These are phyloP conservation scores for Phoma herbarum DNA, from an alignment of 2,329 filamentous ascomycete genomes.

Conservation along the genomic window DNA sequence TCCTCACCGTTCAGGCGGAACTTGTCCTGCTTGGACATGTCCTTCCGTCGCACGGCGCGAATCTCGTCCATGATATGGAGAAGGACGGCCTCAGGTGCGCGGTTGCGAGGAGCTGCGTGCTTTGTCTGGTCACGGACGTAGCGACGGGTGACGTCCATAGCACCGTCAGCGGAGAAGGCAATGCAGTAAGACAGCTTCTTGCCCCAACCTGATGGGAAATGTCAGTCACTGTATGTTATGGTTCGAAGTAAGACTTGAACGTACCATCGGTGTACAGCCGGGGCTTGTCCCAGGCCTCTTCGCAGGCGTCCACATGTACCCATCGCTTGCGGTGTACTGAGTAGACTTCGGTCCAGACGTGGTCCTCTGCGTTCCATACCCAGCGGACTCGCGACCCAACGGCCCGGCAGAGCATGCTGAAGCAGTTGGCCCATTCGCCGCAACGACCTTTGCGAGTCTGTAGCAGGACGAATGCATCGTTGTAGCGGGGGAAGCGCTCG, in stretches of 20 bases:
- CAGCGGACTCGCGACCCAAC: slow-evolving; percentile 90
- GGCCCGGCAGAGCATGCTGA: slow-evolving; percentile 96
- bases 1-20: slow-evolving; percentile 85
- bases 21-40: slow-evolving; percentile 85
- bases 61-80: slow-evolving; percentile 94
- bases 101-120: slow-evolving; percentile 76
- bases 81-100: slow-evolving; percentile 87
- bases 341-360: slow-evolving; percentile 98
- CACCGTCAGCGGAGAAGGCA: slow-evolving; percentile 90
- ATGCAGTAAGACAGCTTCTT: slow-evolving; percentile 98
- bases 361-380: slow-evolving; percentile 98
- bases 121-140: slow-evolving; percentile 75
- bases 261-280: slow-evolving; percentile 85
- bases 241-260: slow-evolving; percentile 35
- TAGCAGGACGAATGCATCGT: slow-evolving; percentile 90
- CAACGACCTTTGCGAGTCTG: slow-evolving; percentile 86
- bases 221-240: slow-evolving; percentile 17
- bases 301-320: slow-evolving; percentile 96
- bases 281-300: slow-evolving; percentile 95
- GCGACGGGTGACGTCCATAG: slow-evolving; percentile 72
- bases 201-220: slow-evolving; percentile 73
- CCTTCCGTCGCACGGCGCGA: slow-evolving; percentile 79
- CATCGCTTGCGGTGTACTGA: slow-evolving; percentile 92
- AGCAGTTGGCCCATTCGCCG: slow-evolving; percentile 98
- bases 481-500: slow-evolving; percentile 93